Evolutionary conservation across 805 yeast species (phyloP).

Genomic region (Hermanozyma aechmeae): DNA sequence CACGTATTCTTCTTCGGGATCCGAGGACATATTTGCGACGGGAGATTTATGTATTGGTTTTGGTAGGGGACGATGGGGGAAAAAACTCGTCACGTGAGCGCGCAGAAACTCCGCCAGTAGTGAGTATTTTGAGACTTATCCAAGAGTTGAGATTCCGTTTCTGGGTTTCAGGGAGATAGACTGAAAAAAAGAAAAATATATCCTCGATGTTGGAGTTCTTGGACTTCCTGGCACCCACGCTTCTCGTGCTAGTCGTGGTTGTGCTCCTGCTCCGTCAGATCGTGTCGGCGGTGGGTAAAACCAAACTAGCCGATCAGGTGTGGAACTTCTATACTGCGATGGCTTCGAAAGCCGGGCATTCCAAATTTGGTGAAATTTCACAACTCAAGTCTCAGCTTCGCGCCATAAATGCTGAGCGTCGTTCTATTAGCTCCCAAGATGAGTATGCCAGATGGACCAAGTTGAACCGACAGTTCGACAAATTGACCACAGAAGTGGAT

Average conservation of each 20-base stretch:
- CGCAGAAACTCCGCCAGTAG: too few relatives aligned
- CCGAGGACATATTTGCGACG: constrained; percentile 23
- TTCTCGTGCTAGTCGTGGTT: constrained; percentile 22
- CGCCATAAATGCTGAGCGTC: constrained; percentile 42
- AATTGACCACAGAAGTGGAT: constrained; percentile 43
- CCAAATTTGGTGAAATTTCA: constrained; percentile 14
- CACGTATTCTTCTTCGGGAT: constrained; percentile 46
- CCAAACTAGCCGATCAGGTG: constrained; percentile 17
- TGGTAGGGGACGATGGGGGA: too few relatives aligned
- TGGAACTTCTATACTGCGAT: constrained; percentile 31
- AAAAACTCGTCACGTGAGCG: too few relatives aligned
- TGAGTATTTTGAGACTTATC: too few relatives aligned
- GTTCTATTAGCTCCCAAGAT: constrained; percentile 75
- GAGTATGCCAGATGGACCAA: constrained; percentile 96
- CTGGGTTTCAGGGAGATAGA: too few relatives aligned
- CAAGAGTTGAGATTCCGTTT: too few relatives aligned
- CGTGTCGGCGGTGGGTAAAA: constrained; percentile 27
- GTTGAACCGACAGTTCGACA: constrained; percentile 63
- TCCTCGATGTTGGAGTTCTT: too few relatives aligned
- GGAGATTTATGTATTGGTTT: neutral
- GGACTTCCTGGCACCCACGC: constrained; percentile 26
- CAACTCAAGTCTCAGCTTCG: constrained; percentile 34
- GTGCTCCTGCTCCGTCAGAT: constrained; percentile 13
- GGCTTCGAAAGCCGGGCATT: constrained; percentile 25
- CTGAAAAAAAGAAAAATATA: too few relatives aligned